Evolutionary conservation across 768 basidiomycete species (phyloP).

Genomic region (Hygrophorus pudorinus): DNA sequence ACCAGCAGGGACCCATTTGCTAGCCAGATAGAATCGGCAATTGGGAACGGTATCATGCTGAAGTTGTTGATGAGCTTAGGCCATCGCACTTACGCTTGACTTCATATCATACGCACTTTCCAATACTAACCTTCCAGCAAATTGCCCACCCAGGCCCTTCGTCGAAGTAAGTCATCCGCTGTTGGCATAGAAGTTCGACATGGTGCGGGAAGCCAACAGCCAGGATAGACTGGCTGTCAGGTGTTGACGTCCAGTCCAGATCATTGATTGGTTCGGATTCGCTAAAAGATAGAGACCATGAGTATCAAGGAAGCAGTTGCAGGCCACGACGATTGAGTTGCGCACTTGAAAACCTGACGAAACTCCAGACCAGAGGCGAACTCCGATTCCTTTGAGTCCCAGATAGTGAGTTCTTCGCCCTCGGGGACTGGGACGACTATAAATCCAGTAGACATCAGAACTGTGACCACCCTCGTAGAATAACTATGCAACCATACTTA

Average conservation of each 20-base stretch:
- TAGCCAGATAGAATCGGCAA: constrained; percentile 88
- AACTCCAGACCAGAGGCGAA: constrained; percentile 88
- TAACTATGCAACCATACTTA: constrained; percentile 44
- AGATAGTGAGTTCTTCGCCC: constrained; percentile 82
- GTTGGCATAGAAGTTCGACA: constrained; percentile 83
- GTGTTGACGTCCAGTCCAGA: constrained; percentile 90
- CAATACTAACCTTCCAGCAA: constrained; percentile 60
- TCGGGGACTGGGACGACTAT: constrained; percentile 51
- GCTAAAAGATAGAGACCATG: not conserved
- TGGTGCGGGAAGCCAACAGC: constrained; percentile 79
- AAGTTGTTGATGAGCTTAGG: constrained; percentile 1
- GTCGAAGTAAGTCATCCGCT: constrained; percentile 87
- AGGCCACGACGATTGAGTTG: constrained; percentile 1
- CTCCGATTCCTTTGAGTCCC: constrained; percentile 93
- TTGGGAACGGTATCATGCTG: constrained; percentile 69
- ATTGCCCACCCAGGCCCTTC: constrained; percentile 71
- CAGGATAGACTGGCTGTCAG: constrained; percentile 81
- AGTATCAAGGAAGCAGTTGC: not conserved
- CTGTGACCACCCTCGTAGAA: not conserved
- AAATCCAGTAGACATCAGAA: constrained; percentile 5
- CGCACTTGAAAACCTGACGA: constrained; percentile 49
- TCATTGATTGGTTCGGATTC: constrained; percentile 58
- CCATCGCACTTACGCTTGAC: not conserved
- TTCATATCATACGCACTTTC: constrained; percentile 38
- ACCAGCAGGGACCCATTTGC: constrained; percentile 74